phyloP scores from a whole-genome alignment of 208 protist species.

The Kentomonas sorsogonicus region DNA sequence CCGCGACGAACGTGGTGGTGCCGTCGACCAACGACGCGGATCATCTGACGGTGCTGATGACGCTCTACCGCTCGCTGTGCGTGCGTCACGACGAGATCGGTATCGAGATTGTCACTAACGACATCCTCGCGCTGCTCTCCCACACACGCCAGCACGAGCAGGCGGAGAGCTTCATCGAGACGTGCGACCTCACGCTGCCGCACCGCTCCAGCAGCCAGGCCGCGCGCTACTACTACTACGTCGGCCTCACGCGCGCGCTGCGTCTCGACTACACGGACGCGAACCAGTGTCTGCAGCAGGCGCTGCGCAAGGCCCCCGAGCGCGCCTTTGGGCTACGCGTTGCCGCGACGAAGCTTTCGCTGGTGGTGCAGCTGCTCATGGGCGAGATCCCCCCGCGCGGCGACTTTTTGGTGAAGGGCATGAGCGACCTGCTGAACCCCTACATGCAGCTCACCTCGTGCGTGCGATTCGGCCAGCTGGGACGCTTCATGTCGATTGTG shows the following conservation, averaged over 20 bases:
- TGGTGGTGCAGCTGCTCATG: conserved; percentile 96
- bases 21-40: conserved; percentile 22
- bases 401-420: conserved; percentile 82
- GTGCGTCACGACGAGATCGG: conserved; percentile 87
- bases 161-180: conserved; percentile 79
- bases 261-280: conserved; percentile 96
- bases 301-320: conserved; percentile 95
- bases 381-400: conserved; percentile 96
- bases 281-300: conserved; percentile 90
- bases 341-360: conserved; percentile 89
- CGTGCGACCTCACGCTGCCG: conserved; percentile 72
- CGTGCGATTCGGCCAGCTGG: conserved; percentile 93
- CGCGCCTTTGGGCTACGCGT: conserved; percentile 92
- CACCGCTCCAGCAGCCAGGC: conserved; percentile 90
- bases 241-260: conserved; percentile 93
- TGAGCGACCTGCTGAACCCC: conserved; percentile 85
- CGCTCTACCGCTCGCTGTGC: conserved; percentile 72
- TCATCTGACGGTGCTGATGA: conserved; percentile 69
- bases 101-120: conserved; percentile 79
- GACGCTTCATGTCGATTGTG: conserved; percentile 90
- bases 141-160: conserved; percentile 72
- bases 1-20: conserved; percentile 1
- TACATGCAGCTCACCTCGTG: conserved; percentile 95
- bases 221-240: conserved; percentile 95
- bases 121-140: conserved; percentile 78